Conservation (phyloP, 345 rosid species). For the Eucalyptus viminalis region DNA sequence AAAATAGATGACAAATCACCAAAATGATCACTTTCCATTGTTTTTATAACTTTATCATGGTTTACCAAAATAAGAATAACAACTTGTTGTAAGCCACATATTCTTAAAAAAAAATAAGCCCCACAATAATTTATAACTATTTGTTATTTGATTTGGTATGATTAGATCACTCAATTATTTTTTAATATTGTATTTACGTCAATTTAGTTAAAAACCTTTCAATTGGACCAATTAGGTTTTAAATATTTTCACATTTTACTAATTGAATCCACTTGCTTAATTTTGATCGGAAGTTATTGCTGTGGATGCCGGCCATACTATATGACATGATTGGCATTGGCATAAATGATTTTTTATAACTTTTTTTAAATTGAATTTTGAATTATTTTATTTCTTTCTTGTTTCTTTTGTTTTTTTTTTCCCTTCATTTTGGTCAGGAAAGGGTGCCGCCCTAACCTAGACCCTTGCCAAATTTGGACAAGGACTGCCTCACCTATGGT, state of each 20-base stretch:
- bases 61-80: too few species aligned
- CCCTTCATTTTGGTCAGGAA: rapidly evolving
- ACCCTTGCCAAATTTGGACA: background rate
- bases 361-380: background rate
- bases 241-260: too few species aligned
- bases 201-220: too few species aligned
- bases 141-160: too few species aligned
- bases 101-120: too few species aligned
- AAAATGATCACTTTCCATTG: background rate
- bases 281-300: too few species aligned
- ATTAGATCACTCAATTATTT: too few species aligned
- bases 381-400: too few species aligned
- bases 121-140: too few species aligned
- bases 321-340: rapidly evolving
- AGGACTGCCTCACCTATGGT: background rate
- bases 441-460: background rate
- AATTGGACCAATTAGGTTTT: rapidly evolving
- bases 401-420: too few species aligned
- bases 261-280: background rate
- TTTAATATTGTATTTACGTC: too few species aligned
- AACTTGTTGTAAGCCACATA: rapidly evolving
- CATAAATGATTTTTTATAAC: background rate
- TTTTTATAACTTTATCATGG: background rate
- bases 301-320: rapidly evolving
- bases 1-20: background rate